Percentiles rank a stretch among this genome's conserved stretches.
Conservation (phyloP, 441 rosid species). For the Metrosideros polymorpha region DNA sequence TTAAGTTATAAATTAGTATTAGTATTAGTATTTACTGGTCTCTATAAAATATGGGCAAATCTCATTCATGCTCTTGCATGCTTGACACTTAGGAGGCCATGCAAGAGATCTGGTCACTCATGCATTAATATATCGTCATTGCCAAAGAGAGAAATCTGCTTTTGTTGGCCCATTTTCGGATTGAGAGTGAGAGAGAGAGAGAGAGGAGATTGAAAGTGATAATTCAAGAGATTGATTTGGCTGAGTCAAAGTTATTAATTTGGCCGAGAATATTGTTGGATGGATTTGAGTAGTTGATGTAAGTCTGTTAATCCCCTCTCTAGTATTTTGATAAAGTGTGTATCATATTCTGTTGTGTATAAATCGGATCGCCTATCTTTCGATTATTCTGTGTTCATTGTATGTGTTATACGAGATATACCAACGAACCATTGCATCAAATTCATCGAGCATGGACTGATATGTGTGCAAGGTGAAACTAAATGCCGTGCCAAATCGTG, state of each 20-base stretch:
- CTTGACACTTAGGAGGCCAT: too few relatives aligned
- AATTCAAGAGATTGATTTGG: background rate
- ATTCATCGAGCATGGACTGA: background rate
- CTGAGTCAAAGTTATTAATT: background rate
- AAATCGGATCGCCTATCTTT: fast-evolving
- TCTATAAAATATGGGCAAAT: too few relatives aligned
- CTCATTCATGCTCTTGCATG: too few relatives aligned
- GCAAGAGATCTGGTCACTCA: too few relatives aligned
- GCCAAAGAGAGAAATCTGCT: too few relatives aligned
- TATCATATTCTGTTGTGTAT: fast-evolving
- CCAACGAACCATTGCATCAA: background rate
- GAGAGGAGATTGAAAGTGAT: too few relatives aligned
- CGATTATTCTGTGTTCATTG: background rate
- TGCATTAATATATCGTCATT: too few relatives aligned
- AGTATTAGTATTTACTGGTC: too few relatives aligned
- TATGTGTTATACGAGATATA: too few relatives aligned
- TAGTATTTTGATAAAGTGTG: fast-evolving
- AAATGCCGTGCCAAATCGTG: background rate
- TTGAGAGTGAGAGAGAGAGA: too few relatives aligned
- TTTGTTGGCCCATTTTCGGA: too few relatives aligned
- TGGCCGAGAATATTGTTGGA: background rate
- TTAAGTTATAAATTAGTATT: too few relatives aligned
- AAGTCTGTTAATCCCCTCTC: background rate
- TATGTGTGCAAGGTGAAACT: background rate
- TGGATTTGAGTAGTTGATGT: background rate